Percentiles rank a stretch among this genome's conserved stretches.
These are phyloP conservation scores for Euphorbia corollata DNA, from an alignment of 441 rosid genomes.

Conservation along the genomic window DNA sequence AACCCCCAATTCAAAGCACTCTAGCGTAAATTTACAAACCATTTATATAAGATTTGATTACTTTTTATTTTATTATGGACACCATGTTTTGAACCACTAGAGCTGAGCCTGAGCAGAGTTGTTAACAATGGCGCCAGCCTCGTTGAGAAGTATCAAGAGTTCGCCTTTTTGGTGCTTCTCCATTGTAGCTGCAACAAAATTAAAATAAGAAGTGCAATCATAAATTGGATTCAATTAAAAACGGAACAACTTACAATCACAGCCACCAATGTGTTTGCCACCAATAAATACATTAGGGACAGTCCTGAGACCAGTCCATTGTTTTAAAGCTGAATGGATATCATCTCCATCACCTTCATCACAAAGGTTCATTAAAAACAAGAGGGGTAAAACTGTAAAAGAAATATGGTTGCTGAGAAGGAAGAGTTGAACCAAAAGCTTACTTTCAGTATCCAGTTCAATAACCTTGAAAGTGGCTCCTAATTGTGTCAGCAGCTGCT, in stretches of 20 bases:
- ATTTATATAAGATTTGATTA: background rate
- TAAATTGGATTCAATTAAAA: background rate
- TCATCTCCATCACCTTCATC: conserved; percentile 51
- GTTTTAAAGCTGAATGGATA: conserved; percentile 45
- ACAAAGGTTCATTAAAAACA: background rate
- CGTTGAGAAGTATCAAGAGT: conserved; percentile 44
- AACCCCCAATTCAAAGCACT: background rate
- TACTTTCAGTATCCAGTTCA: conserved; percentile 61
- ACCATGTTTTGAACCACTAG: conserved; percentile 1
- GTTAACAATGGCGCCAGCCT: conserved; percentile 46
- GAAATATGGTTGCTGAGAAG: background rate
- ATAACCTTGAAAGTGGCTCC: conserved; percentile 50
- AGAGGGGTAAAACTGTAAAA: too few species aligned
- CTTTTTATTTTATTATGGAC: background rate
- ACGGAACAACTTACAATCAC: conserved; percentile 40
- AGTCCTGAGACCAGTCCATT: conserved; percentile 57
- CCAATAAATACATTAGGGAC: conserved; percentile 67
- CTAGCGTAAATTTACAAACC: background rate
- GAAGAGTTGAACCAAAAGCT: conserved; percentile 10
- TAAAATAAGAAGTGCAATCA: background rate
- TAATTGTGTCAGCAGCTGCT: conserved; percentile 58
- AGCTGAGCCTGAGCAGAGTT: conserved; percentile 38
- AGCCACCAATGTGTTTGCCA: conserved; percentile 63
- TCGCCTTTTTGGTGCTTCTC: conserved; percentile 47
- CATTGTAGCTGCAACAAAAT: conserved; percentile 35